Percentiles rank a stretch among this genome's conserved stretches.
phyloP scores from a whole-genome alignment of 768 basidiomycete species.

The Leucocoprinus leucothites region DNA sequence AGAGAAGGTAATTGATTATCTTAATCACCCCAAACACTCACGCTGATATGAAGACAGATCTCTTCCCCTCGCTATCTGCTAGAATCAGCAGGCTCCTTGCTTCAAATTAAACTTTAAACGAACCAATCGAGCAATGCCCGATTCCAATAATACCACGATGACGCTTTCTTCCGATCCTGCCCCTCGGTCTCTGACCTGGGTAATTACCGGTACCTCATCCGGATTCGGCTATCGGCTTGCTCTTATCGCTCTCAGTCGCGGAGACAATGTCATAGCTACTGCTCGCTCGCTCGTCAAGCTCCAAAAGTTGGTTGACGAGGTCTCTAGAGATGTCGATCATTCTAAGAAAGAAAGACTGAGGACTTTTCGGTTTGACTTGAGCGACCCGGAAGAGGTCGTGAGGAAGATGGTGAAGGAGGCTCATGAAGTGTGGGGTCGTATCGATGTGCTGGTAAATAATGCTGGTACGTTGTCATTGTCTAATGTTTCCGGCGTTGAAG shows the following conservation, averaged over 20 bases:
- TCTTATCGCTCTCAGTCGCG: constrained; percentile 41
- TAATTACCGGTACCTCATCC: constrained; percentile 41
- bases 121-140: no score
- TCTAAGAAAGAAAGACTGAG: constrained; percentile 33
- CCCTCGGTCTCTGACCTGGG: constrained; percentile 14
- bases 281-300: constrained; percentile 42
- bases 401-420: constrained; percentile 41
- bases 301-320: constrained; percentile 25
- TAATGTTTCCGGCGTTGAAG: neutral
- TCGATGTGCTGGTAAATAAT: constrained; percentile 66
- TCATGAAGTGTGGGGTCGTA: constrained; percentile 42
- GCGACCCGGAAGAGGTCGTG: constrained; percentile 38
- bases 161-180: neutral
- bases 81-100: no score
- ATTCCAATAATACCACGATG: no score
- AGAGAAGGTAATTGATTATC: no score
- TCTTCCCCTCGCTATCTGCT: no score
- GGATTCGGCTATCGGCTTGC: constrained; percentile 58
- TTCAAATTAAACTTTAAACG: no score
- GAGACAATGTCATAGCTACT: constrained; percentile 63
- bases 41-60: no score
- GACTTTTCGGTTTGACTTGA: constrained; percentile 49
- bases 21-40: no score
- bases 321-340: constrained; percentile 12
- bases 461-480: constrained; percentile 34